These are phyloP conservation scores for Aspergillus novofumigatus DNA, from an alignment of 2,329 filamentous ascomycete species.

Conservation along the genomic window DNA sequence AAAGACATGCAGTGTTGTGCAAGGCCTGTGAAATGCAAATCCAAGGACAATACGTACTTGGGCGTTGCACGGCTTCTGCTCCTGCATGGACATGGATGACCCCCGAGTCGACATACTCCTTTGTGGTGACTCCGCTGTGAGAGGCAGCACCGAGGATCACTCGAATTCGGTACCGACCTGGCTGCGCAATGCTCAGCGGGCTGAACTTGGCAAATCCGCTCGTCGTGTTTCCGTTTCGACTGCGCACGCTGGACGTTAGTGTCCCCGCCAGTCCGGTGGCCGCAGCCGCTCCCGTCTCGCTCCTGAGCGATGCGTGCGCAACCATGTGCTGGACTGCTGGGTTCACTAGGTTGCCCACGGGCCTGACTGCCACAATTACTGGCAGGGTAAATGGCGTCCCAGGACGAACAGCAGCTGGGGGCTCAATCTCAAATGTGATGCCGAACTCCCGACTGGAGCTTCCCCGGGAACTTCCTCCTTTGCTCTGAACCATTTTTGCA, in stretches of 20 bases:
- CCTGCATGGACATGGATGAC: conserved; percentile 27
- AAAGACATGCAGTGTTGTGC: too few relatives aligned
- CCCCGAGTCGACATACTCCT: conserved; percentile 26
- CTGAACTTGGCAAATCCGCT: conserved; percentile 29
- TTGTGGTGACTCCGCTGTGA: conserved; percentile 24
- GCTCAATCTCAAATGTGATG: conserved; percentile 27
- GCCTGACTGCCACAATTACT: conserved; percentile 26
- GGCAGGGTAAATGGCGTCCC: conserved; percentile 27
- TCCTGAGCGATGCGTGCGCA: conserved; percentile 24
- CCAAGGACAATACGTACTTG: conserved; percentile 22
- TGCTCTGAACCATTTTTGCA: conserved; percentile 14
- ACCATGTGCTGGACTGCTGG: conserved; percentile 25
- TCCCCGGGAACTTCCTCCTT: conserved; percentile 2
- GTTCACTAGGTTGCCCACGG: conserved; percentile 21
- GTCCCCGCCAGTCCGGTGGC: conserved; percentile 22
- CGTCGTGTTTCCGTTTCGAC: conserved; percentile 24
- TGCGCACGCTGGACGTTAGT: conserved; percentile 31
- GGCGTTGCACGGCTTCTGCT: conserved; percentile 22
- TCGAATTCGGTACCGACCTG: conserved; percentile 28
- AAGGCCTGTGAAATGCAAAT: background rate
- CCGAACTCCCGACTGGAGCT: conserved; percentile 25
- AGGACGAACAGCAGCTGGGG: conserved; percentile 24
- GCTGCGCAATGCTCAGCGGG: conserved; percentile 23
- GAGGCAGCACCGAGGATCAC: conserved; percentile 30
- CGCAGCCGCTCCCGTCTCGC: conserved; percentile 21